Evolutionary conservation across 2,329 filamentous ascomycete genomes (phyloP), one percentile per base, ranked within the genome.

Genomic region (Dryadomyces quercivorus): DNA sequence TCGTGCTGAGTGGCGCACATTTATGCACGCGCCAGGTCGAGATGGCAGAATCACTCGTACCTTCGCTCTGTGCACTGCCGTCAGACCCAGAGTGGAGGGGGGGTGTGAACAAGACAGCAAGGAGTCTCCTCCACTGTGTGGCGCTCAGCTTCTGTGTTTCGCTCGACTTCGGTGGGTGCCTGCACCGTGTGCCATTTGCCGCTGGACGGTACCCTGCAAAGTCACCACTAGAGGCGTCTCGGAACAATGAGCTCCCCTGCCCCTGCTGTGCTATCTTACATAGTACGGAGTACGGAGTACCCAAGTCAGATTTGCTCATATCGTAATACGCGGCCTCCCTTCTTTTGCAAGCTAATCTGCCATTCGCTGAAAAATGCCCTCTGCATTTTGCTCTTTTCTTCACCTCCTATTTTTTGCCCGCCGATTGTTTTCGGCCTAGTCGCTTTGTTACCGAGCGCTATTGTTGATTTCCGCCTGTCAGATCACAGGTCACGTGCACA

Each of bases 401-500:
- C 18, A 9, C 18, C 20, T 10, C 21, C 18, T 40, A 13, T 20
- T 18, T 50, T 50, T 50, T 40, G 21, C 22, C 5, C n/a, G 34
- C 26, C n/a, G 16, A 31, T 49, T 34, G 6, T 13, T 50, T 50
- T 50, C 9, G 34, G 47, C 47, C 47, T 50, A 50, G 31, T 48
- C 46, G 46, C 34, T 38, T 56, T 47, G 34, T 49, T 49, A 3
- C 10, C n/a, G 10, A 10, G 9, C 5, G 16, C 34, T 8, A 15
- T 46, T 45, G 43, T 18, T 12, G 26, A 31, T 31, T 31, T 31
- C 26, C 26, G 26, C 36, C 36, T 40, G 10, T 22, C 51, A 56
- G 46, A 56, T 56, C 55, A 56, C 47, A 16, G 20, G 51, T 53
- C 55, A 56, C 55, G 51, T 56, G 55, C 4, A 9, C 5, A 1